Evolutionary conservation across 257 asterid genomes (phyloP), one percentile per base, ranked within the genome.

Genomic region (Nicotiana tabacum): DNA sequence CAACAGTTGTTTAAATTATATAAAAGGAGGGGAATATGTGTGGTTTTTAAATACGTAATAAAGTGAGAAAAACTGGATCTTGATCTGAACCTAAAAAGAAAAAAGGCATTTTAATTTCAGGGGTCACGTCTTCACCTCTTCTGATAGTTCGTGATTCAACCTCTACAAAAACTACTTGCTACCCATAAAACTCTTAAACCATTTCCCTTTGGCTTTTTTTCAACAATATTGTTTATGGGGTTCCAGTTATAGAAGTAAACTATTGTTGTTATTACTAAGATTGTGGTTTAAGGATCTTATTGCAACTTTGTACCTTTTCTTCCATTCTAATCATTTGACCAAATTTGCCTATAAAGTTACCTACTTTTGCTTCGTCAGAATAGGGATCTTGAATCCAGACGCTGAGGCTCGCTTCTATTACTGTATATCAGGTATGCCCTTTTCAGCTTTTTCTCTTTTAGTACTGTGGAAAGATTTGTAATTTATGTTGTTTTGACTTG

Each of bases 281-380:
- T 51, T 51, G 27, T 15, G 37, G 80, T 27, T 51, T 51, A 76
- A 76, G 80, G 64, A 16, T 74, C 16, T 51, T 15, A 48, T 53
- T 53, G 18, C 18, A 53, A 53, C 16, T 18, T 51, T 51, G 46
- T 4, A 76, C 80, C 80, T 76, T 76, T 76, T 27, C 80, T 76
- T 76, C 33, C n/a, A 76, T 76, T 76, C 46, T 76, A 76, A 76
- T 76, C 43, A 76, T 76, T 53, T 76, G 80, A 76, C 46, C 80
- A 51, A 27, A 15, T 51, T 76, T 76, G 29, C 65, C 46, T 76
- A 76, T 29, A 76, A 76, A 76, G 64, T 76, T 76, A 76, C 62
- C 80, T 13, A 46, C 80, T 76, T 74, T 76, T 48, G 9, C 43
- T 48, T 76, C 24, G 13, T 76, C 24, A 13, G 16, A 30, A 51